These are phyloP conservation scores for Aspergillus spinulosporus DNA, from an alignment of 2,329 filamentous ascomycete genomes.

Conservation along the genomic window DNA sequence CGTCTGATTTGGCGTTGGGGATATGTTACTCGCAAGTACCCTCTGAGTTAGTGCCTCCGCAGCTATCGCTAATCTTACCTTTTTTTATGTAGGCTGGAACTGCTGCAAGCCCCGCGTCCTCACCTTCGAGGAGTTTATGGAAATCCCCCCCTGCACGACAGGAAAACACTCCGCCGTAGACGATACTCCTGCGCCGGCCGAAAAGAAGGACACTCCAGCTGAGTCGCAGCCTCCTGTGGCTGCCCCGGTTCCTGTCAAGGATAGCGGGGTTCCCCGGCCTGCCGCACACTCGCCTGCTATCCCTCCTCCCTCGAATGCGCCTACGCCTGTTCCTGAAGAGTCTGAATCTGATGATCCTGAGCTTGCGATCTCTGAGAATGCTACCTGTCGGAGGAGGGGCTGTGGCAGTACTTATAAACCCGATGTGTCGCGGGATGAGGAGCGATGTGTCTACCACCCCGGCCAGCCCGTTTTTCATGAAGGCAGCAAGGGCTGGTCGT, in stretches of 20 bases:
- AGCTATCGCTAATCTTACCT: slow-evolving; percentile 6
- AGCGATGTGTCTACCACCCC: slow-evolving; percentile 85
- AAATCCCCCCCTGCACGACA: slow-evolving; percentile 86
- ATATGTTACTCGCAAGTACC: slow-evolving; percentile 10
- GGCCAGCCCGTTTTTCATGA: slow-evolving; percentile 94
- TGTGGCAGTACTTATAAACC: slow-evolving; percentile 68
- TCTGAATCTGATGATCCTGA: slow-evolving; percentile 84
- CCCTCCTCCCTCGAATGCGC: slow-evolving; percentile 32
- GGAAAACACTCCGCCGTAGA: slow-evolving; percentile 92
- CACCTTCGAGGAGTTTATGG: slow-evolving; percentile 97
- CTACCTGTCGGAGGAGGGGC: slow-evolving; percentile 73
- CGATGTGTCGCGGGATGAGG: slow-evolving; percentile 61
- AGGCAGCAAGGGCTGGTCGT: slow-evolving; percentile 95
- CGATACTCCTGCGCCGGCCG: slow-evolving; percentile 55
- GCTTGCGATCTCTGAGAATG: slow-evolving; percentile 70
- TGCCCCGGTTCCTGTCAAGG: slow-evolving; percentile 4
- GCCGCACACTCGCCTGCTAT: slow-evolving; percentile 32
- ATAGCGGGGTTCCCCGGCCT: slow-evolving; percentile 17
- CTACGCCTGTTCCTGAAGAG: slow-evolving; percentile 55
- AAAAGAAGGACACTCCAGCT: slow-evolving; percentile 32
- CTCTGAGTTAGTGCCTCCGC: slow-evolving; percentile 11
- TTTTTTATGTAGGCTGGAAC: slow-evolving; percentile 73
- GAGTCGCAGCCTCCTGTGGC: slow-evolving; percentile 14
- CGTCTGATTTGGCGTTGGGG: slow-evolving; percentile 9
- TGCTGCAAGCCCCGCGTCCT: slow-evolving; percentile 97